phyloP scores from a whole-genome alignment of 1,284 basidiomycete genomes.

The Fomitopsis pinicola region DNA sequence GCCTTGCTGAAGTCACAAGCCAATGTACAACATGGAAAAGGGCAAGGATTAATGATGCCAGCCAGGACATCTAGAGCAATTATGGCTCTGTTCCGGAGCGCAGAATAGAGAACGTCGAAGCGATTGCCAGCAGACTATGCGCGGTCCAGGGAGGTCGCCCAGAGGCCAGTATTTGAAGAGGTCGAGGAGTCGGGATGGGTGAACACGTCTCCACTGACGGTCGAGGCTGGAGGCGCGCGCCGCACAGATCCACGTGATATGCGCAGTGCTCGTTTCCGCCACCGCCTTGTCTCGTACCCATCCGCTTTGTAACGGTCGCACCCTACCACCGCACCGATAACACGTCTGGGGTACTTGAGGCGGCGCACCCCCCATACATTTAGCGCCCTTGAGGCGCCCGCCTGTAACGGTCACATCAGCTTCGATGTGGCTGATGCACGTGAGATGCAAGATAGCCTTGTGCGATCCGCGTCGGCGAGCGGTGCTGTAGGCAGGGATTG shows the following conservation, averaged over 20 bases:
- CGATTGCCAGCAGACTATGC: not conserved
- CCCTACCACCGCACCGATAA: too few relatives aligned
- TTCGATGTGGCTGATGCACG: too few relatives aligned
- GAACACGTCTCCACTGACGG: not conserved
- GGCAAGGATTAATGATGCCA: conserved; percentile 41
- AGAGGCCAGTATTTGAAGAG: not conserved
- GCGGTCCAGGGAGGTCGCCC: not conserved
- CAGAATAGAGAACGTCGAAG: not conserved
- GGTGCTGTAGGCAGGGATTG: too few relatives aligned
- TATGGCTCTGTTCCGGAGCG: not conserved
- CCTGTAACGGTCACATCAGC: too few relatives aligned
- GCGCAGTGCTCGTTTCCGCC: too few relatives aligned
- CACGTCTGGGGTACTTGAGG: too few relatives aligned
- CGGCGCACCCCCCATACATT: too few relatives aligned
- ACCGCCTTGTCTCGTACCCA: too few relatives aligned
- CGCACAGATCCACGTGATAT: not conserved
- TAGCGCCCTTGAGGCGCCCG: too few relatives aligned
- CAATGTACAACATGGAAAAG: conserved; percentile 57
- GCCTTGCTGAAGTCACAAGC: conserved; percentile 36
- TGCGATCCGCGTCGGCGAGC: too few relatives aligned
- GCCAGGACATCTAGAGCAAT: conserved; percentile 26
- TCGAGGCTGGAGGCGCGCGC: not conserved
- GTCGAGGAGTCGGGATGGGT: not conserved
- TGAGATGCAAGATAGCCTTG: too few relatives aligned
- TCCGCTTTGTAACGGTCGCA: too few relatives aligned